Base-by-base conservation (phyloP, 2,329 filamentous ascomycete genomes). In the Byssothecium circinans region DNA sequence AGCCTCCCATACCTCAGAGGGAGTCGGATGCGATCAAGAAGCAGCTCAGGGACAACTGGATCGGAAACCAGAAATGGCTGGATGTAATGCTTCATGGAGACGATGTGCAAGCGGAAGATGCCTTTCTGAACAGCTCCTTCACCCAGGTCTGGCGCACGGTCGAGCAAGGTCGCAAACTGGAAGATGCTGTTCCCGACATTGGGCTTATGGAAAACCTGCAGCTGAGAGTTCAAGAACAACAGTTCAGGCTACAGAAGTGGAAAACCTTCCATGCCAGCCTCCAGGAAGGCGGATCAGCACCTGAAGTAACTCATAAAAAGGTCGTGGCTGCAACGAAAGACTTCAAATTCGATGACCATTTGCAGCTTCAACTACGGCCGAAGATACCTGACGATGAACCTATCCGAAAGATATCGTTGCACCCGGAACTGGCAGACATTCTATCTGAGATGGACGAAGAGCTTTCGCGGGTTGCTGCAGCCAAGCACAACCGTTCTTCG, bases 21-120 rank as follows among this genome's bases (percentile, higher is more conserved):
- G 67, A 57, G 57, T 61, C 62, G 2, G 61, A 60, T 1, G 56
- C 60, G 4, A 54, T 89, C 47, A 79, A 85, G 57, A 81, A 80
- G 34, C 77, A 80, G 2, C 73, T 91, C 23, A 78, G 80, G 29
- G 84, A 85, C 51, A 89, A 90, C 56, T 96, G 91, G 91, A 78
- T 88, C 12, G 91, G 89, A 2, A 83, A 86, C 60, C 81, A 86
- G 49, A 80, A 82, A 46, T 92, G 90, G 86, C 79, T 89, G 58
- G 81, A 89, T 39, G 77, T 82, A 2, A 73, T 96, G 17, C 67
- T 94, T 0, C 78, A 85, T 41, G 88, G 88, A 2, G 85, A 89
- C 37, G 75, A 76, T 17, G 75, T 74, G 7, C 71, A 76, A 2
- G 75, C 75, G 20, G 80, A 76, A 25, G 86, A 88, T 50, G 79